Evolutionary conservation across 139 green algal genomes (phyloP).

Genomic region (Spirogloea muscicola): DNA sequence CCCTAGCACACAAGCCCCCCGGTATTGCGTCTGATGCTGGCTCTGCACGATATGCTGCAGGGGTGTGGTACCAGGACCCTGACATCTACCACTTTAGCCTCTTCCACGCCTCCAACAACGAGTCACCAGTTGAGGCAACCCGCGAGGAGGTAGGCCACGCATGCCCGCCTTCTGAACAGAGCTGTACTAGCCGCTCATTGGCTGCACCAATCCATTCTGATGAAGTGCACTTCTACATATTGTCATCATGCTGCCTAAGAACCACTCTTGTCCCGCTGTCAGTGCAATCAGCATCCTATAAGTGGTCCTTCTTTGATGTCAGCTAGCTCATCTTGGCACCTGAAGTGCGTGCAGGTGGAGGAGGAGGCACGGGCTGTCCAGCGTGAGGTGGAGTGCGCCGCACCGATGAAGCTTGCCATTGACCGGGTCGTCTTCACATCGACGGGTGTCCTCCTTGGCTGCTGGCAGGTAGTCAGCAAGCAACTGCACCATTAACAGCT

Average conservation of each 20-base stretch:
- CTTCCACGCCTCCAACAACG: conserved; percentile 37
- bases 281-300: not conserved
- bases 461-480: conserved; percentile 49
- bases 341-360: conserved; percentile 9
- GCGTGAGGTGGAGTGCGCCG: not conserved
- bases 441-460: conserved; percentile 30
- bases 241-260: not conserved
- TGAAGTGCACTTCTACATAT: not conserved
- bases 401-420: conserved; percentile 10
- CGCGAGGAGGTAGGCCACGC: conserved; percentile 3
- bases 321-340: too few species aligned
- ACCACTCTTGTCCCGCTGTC: not conserved
- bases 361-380: conserved; percentile 11
- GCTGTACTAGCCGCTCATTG: not conserved
- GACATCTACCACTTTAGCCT: conserved; percentile 40
- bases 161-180: not conserved
- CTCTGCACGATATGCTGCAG: conserved; percentile 1
- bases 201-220: not conserved
- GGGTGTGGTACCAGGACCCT: conserved; percentile 37
- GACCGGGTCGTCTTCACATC: conserved; percentile 34
- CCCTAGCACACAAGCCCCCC: not conserved
- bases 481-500: too few species aligned
- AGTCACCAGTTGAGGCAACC: conserved; percentile 19
- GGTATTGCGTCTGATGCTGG: not conserved
- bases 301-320: not conserved